Evolutionary conservation across 495 filamentous ascomycete species (phyloP).

Genomic region (Schizothecium vesticola): DNA sequence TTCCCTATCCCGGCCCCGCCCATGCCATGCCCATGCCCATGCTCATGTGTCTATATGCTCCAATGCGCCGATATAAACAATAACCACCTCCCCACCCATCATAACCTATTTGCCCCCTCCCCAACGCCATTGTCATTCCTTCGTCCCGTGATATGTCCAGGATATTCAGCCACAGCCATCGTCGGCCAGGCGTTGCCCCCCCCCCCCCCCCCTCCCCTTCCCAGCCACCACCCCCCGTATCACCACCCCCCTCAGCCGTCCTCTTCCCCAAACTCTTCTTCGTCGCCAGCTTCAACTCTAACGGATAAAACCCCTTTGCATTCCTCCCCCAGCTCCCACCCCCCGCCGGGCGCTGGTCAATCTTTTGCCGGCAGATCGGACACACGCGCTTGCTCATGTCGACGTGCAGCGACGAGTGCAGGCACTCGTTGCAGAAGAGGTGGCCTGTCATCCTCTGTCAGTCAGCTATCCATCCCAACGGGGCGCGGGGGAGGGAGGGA

Average conservation of each 20-base stretch:
- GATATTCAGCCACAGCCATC: not conserved
- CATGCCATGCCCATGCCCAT: not conserved
- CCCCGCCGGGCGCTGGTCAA: constrained; percentile 46
- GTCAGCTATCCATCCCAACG: not conserved
- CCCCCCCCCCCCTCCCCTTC: too few species aligned
- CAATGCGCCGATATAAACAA: not conserved
- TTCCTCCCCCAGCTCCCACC: constrained; percentile 28
- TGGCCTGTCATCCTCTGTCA: constrained; percentile 55
- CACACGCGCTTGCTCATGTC: constrained; percentile 44
- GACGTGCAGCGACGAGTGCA: constrained; percentile 67
- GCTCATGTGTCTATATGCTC: not conserved
- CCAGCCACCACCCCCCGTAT: constrained; percentile 9
- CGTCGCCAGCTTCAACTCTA: constrained; percentile 59
- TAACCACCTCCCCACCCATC: not conserved
- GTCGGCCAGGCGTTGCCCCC: too few species aligned
- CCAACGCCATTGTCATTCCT: not conserved
- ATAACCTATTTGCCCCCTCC: not conserved
- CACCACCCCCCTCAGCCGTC: not conserved
- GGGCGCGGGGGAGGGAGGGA: not conserved
- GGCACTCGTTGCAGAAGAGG: constrained; percentile 78
- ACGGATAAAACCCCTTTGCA: constrained; percentile 45
- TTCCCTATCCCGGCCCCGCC: not conserved
- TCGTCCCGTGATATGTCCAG: not conserved
- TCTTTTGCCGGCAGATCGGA: constrained; percentile 51
- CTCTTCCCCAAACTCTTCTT: constrained; percentile 43